phyloP scores from a whole-genome alignment of 176 grass and related monocot species.

The Thalia dealbata region DNA sequence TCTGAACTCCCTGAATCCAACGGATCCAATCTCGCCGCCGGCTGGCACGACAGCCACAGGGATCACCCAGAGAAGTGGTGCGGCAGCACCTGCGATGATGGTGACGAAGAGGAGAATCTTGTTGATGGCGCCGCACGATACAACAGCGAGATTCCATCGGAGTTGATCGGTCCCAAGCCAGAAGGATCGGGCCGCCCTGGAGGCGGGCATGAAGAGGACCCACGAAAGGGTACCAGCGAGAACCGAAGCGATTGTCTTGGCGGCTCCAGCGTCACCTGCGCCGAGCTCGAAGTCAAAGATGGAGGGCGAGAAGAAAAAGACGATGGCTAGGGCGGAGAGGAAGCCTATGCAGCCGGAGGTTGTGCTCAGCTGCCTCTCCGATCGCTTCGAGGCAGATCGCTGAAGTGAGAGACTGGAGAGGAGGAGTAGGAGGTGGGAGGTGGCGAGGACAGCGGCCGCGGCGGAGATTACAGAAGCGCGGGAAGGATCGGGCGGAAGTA shows the following conservation, averaged over 20 bases:
- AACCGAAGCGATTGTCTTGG: background rate
- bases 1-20: conserved; percentile 4
- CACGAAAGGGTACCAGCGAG: conserved; percentile 31
- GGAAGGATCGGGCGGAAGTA: conserved; percentile 9
- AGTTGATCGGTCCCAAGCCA: conserved; percentile 87
- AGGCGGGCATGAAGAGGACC: conserved; percentile 44
- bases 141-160: conserved; percentile 48
- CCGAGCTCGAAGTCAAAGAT: conserved; percentile 15
- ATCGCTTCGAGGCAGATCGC: conserved; percentile 34
- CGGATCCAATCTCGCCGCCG: conserved; percentile 4
- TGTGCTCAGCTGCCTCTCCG: conserved; percentile 38
- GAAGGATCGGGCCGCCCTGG: conserved; percentile 52
- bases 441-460: conserved; percentile 26
- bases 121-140: conserved; percentile 37
- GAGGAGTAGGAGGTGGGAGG: conserved; percentile 39
- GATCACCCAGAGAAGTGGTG: conserved; percentile 31
- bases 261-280: background rate
- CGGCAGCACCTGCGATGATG: conserved; percentile 33
- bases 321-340: conserved; percentile 20
- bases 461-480: conserved; percentile 4
- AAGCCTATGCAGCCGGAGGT: conserved; percentile 26
- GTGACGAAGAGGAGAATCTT: conserved; percentile 38
- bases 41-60: conserved; percentile 13
- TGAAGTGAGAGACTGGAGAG: conserved; percentile 24
- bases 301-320: conserved; percentile 26